Evolutionary conservation across 306 rosid species (phyloP).

Genomic region (Spatholobus suberectus): DNA sequence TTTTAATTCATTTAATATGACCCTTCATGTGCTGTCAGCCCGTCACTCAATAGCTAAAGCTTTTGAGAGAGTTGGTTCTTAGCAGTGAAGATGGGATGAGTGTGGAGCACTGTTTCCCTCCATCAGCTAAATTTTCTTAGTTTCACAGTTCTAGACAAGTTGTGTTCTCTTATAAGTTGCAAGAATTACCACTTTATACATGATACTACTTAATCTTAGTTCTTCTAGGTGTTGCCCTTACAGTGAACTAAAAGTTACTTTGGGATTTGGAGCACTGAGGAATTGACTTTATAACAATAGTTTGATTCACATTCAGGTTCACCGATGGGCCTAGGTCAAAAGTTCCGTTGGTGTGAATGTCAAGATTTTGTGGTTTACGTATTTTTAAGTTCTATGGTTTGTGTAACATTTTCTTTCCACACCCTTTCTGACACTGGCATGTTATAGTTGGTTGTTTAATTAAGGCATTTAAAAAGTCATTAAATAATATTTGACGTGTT

Average conservation of each 20-base stretch:
- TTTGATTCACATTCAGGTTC: slow-evolving; percentile 15
- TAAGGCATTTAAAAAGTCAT: slow-evolving; percentile 10
- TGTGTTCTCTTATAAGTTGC: neutral
- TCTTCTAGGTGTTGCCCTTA: neutral
- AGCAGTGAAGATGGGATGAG: neutral
- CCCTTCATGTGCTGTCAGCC: no score
- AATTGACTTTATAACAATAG: neutral
- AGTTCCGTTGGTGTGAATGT: neutral
- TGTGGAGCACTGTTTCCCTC: neutral
- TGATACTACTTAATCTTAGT: neutral
- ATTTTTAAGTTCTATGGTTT: neutral
- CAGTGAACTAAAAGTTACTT: neutral
- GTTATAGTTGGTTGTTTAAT: slow-evolving; percentile 21
- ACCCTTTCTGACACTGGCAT: neutral
- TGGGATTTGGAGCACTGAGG: neutral
- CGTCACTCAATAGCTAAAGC: neutral
- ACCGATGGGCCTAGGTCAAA: neutral
- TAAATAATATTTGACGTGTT: neutral
- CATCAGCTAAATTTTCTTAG: neutral
- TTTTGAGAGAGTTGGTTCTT: neutral
- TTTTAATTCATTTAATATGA: no score
- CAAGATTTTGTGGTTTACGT: neutral
- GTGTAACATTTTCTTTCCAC: neutral
- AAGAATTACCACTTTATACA: neutral
- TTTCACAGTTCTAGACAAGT: neutral